phyloP scores from a whole-genome alignment of 768 basidiomycete genomes.

The Auricularia cornea region DNA sequence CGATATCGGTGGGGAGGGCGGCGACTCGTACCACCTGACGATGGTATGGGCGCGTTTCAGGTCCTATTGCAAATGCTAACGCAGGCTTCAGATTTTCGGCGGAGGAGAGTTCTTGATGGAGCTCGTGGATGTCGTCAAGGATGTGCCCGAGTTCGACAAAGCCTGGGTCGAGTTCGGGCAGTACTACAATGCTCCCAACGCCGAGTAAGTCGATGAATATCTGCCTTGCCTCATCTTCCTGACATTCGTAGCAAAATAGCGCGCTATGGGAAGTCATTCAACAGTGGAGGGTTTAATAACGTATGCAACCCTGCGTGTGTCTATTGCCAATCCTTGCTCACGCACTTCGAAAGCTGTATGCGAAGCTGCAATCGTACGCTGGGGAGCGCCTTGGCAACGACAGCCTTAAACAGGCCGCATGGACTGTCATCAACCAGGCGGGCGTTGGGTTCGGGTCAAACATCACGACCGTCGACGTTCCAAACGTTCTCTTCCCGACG shows the following conservation, averaged over 20 bases:
- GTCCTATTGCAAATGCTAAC: neutral
- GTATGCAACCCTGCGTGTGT: no score
- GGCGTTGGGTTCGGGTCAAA: slow-evolving; percentile 8
- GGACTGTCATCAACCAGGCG: slow-evolving; percentile 4
- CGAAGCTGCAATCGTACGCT: slow-evolving; percentile 2
- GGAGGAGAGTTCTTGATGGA: neutral
- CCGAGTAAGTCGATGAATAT: neutral
- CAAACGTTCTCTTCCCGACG: neutral
- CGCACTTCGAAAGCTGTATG: slow-evolving; percentile 1
- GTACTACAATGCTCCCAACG: slow-evolving; percentile 1
- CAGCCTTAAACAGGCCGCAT: slow-evolving; percentile 2
- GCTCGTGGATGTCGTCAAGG: neutral
- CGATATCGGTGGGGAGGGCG: neutral
- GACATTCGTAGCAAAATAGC: neutral
- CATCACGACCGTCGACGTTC: neutral
- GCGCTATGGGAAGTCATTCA: neutral
- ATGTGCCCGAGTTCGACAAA: neutral
- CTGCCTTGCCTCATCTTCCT: neutral
- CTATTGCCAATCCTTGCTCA: no score
- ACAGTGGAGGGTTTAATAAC: neutral
- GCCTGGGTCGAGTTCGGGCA: neutral
- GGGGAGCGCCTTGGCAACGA: slow-evolving; percentile 1
- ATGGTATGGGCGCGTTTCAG: neutral
- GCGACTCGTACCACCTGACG: neutral
- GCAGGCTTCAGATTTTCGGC: neutral